Evolutionary conservation across 176 grass and related monocot species (phyloP), one percentile per base, ranked within the genome.

Genomic region (Aegilops speltoides): DNA sequence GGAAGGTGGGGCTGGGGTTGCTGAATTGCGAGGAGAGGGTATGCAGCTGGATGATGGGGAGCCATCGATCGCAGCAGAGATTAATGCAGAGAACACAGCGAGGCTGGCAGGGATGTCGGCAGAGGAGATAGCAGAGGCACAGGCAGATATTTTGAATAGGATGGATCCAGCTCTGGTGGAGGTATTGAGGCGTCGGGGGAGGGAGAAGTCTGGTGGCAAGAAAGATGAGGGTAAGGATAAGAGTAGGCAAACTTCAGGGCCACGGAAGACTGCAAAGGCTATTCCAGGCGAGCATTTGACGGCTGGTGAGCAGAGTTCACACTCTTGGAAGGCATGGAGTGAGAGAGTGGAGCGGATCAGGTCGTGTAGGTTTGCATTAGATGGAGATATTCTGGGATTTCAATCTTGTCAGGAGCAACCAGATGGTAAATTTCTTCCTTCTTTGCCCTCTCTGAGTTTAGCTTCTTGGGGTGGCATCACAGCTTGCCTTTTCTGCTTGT

Each of bases 281-380:
- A 67, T 63, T 31, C 82, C 86, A 77, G 79, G 66, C 46, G 85
- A 89, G 48, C 92, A 82, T 88, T 83, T 89, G 60, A 64, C 57
- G 1, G 46, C 64, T 52, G 68, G 50, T 85, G 88, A 88, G 85
- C 78, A 87, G 28, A 79, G 43, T 79, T 86, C 84, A 70, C 50
- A 73, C 81, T 88, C 87, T 73, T 98, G 97, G 97, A 92, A 88
- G 86, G 78, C 26, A 25, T 98, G 97, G 97, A 98, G 92, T 41
- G 79, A 88, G 76, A 98, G 97, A 91, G 93, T 98, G 59, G 94
- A 98, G 85, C 86, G 50, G 38, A 85, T 92, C 80, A 93, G 90
- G 79, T 77, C 37, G 15, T 91, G 90, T 74, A 94, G 97, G 76
- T 98, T 98, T 84, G 73, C 81, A 46, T 78, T 98, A 68, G 91